Base-by-base conservation (phyloP, 2,329 filamentous ascomycete genomes). In the Fusarium oxysporum region DNA sequence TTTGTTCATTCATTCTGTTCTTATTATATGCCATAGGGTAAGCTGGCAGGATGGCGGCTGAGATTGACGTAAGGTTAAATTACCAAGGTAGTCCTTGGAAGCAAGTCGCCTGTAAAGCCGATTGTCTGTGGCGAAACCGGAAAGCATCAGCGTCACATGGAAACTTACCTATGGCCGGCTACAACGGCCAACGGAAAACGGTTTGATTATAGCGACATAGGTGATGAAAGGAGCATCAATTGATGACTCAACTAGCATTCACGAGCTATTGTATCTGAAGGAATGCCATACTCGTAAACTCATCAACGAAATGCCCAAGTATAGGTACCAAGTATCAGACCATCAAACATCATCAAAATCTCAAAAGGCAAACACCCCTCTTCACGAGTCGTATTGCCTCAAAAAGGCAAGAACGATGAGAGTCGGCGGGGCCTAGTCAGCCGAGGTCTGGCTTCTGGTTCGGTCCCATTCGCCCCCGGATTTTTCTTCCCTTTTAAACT, bases 401-500 rank as follows among this genome's bases (percentile, higher is more conserved):
- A 25, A 74, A 56, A 51, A 30, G 67, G 71, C 41, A 74, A 73
- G 45, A 65, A 54, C 43, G 58, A 54, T 44, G 47, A 69, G 48
- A 71, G 48, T 57, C 50, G 43, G 44, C 60, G 60, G 57, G 51
- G 50, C 47, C 62, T 38, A 66, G 58, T 67, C 67, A 76, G 65
- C 76, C 76, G 76, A 77, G 76, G 76, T 67, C 64, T 67, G 64
- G 62, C 62, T 66, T 23, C 38, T 66, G 44, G 51, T 75, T 70
- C 71, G 73, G 75, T 33, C 62, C 63, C 58, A 58, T 58, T 75
- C 55, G 66, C 66, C 76, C 76, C 76, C 76, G 73, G 76, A 78
- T 78, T 78, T 78, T 71, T 78, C 74, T 78, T 68, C 68, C 71
- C 67, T 72, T 69, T 65, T 70, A 62, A 69, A 68, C 56, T 45